Evolutionary conservation across 768 basidiomycete genomes (phyloP), one percentile per base, ranked within the genome.

Genomic region (Tulasnella sp.): DNA sequence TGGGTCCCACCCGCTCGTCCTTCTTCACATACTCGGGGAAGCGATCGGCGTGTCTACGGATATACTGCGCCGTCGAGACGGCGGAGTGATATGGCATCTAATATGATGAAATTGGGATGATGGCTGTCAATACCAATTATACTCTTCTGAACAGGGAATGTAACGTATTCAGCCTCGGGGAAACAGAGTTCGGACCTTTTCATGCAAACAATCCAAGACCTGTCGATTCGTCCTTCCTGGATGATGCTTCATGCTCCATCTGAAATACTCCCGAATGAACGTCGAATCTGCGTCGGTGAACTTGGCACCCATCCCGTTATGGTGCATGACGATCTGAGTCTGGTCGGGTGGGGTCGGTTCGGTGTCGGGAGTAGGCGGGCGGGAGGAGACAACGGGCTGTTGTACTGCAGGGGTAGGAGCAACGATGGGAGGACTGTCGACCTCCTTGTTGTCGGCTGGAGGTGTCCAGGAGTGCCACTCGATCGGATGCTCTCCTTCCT

Each of bases 291-390:
- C 24, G 42, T 56, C 54, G 34, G 54, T 56, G 44, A 56, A 56
- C 42, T 56, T 56, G 22, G 54, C 54, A 10, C 54, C 54, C 54
- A 56, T 56, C 10, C 54, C 54, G 42, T 56, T 56, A 43, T 56
- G 54, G 29, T 56, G 54, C 41, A 56, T 22, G 41, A 56, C 54
- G 41, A 56, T 56, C 21, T 43, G 29, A 21, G 41, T 24, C 9
- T 38, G 54, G 42, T 56, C 54, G 3, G 54, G 54, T 10, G 54
- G 41, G 24, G 54, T 44, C 21, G 54, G 54, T 19, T 56, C 54
- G 11, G n/a, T 42, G 9, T 56, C 54, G 10, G 54, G 44, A 29
- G 44, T 38, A 5, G 34, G 34, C 5, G 34, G 34, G 5, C 34
- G 34, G 15, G 34, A 38, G 34, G 34, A 38, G 5, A 38, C 34